Evolutionary conservation across 768 basidiomycete species (phyloP).

Genomic region (Nidularia sp.): DNA sequence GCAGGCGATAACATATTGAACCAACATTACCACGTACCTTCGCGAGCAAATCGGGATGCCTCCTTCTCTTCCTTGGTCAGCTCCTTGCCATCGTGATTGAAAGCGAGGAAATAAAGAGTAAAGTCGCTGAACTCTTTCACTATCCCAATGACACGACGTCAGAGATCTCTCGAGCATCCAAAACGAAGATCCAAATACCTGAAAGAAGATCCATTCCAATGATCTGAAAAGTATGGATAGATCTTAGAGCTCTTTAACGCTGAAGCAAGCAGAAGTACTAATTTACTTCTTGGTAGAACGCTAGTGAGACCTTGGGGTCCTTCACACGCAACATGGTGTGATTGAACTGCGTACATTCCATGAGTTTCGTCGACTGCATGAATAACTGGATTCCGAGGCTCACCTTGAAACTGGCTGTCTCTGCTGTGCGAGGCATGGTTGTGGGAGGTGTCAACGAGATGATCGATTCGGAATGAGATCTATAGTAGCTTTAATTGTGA

Average conservation of each 20-base stretch:
- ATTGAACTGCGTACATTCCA: conserved; percentile 50
- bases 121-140: conserved; percentile 57
- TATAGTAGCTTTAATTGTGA: conserved; percentile 4
- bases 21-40: conserved; percentile 42
- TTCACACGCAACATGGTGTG: conserved; percentile 89
- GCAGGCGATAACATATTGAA: neutral
- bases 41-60: conserved; percentile 48
- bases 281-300: conserved; percentile 73
- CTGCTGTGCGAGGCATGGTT: conserved; percentile 60
- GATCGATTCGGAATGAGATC: neutral
- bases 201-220: conserved; percentile 77
- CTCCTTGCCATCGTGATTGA: conserved; percentile 52
- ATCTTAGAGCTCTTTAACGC: neutral
- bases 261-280: no score
- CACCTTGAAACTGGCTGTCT: conserved; percentile 65
- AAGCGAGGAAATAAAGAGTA: conserved; percentile 85
- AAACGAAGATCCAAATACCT: conserved; percentile 24
- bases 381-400: neutral
- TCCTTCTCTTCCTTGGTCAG: conserved; percentile 51
- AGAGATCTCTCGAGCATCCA: no score
- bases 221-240: conserved; percentile 23
- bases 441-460: conserved; percentile 5
- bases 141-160: conserved; percentile 15
- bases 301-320: conserved; percentile 77
- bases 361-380: neutral